Percentiles rank a stretch among this genome's conserved stretches.
Conservation (phyloP, 2,329 filamentous ascomycete genomes). For the Ophiosphaerella korrae region DNA sequence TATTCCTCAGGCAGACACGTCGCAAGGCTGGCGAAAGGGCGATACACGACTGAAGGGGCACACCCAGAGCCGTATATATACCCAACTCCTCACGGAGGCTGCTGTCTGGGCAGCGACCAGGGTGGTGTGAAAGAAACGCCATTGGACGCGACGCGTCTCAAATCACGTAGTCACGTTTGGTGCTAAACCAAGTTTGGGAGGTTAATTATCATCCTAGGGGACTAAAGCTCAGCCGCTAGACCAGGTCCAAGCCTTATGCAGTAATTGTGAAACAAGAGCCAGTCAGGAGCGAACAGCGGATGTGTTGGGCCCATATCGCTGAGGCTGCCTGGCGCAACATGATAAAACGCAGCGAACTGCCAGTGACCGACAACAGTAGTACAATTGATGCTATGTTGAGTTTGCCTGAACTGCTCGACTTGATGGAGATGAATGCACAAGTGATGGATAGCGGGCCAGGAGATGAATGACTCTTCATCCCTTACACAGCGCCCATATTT, state of each 20-base stretch:
- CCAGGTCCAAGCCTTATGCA: conserved; percentile 32
- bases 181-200: conserved; percentile 24
- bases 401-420: no score
- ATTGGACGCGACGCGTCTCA: conserved; percentile 42
- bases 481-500: conserved; percentile 27
- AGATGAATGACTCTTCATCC: conserved; percentile 11
- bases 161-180: conserved; percentile 46
- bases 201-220: conserved; percentile 32
- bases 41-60: conserved; percentile 33
- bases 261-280: conserved; percentile 34
- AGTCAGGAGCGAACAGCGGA: no score
- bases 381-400: no score
- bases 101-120: conserved; percentile 35
- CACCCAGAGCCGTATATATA: conserved; percentile 41
- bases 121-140: conserved; percentile 34
- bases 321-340: no score
- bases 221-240: conserved; percentile 21
- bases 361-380: no score
- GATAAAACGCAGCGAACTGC: no score
- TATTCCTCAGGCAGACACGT: conserved; percentile 40
- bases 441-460: not conserved
- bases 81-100: conserved; percentile 36
- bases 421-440: no score
- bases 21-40: conserved; percentile 28
- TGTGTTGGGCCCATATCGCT: no score